phyloP scores from a whole-genome alignment of 768 basidiomycete genomes.

The Sarcodon aspratus region DNA sequence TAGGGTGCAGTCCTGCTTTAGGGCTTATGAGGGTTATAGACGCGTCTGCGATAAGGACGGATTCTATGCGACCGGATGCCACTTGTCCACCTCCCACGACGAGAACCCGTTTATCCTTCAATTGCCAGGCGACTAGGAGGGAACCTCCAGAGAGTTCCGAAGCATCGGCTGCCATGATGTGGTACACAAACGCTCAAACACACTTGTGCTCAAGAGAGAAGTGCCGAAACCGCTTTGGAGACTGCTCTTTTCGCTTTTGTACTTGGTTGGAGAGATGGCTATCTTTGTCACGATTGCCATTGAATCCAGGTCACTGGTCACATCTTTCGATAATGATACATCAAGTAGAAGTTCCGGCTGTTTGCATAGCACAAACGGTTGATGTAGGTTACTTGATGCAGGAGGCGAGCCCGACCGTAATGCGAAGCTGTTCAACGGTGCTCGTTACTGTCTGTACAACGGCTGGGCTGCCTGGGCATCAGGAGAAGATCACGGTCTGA shows the following conservation, averaged over 20 bases:
- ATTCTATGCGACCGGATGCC: constrained; percentile 79
- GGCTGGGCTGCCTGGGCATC: not conserved
- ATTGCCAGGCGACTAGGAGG: constrained; percentile 88
- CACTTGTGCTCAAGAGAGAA: not conserved
- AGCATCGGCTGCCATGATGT: constrained; percentile 7
- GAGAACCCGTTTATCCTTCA: constrained; percentile 72
- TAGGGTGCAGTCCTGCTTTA: constrained; percentile 46
- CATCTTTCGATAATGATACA: no score
- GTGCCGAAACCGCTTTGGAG: not conserved
- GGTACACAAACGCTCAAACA: not conserved
- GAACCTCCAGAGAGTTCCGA: constrained; percentile 45
- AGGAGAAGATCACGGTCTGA: not conserved
- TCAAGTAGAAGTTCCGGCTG: no score
- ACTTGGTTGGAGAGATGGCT: no score
- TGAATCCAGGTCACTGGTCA: no score
- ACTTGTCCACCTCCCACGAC: constrained; percentile 92
- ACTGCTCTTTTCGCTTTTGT: not conserved
- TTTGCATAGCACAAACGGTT: no score
- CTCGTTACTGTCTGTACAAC: not conserved
- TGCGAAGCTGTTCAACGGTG: not conserved
- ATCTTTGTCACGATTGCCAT: no score
- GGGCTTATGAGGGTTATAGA: constrained; percentile 73
- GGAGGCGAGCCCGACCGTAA: no score
- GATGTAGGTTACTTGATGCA: no score
- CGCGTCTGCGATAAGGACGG: constrained; percentile 74